Conservation (phyloP, 257 asterid species). For the Coffea canephora region DNA sequence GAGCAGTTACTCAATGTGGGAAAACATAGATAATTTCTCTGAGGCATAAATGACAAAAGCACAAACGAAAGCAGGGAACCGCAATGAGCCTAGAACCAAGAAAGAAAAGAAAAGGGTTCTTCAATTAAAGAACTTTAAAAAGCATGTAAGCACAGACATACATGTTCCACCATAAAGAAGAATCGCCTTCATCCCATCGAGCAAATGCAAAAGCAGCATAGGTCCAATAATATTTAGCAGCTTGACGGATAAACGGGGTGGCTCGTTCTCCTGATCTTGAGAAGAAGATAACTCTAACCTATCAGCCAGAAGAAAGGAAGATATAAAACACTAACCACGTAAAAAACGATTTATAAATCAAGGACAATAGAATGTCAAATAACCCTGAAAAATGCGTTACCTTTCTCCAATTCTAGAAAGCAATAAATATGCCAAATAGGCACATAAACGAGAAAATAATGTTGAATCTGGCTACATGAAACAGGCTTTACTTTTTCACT, state of each 20-base stretch:
- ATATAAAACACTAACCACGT: slow-evolving; percentile 4
- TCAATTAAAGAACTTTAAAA: background rate
- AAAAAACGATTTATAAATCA: background rate
- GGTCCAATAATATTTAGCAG: slow-evolving; percentile 64
- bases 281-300: slow-evolving; percentile 89
- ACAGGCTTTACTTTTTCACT: background rate
- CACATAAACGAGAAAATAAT: background rate
- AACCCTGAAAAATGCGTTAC: background rate
- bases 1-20: too few relatives aligned
- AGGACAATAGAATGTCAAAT: background rate
- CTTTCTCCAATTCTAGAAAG: background rate
- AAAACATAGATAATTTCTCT: background rate
- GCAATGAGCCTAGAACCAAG: background rate
- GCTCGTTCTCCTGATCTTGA: slow-evolving; percentile 98
- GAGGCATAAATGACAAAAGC: background rate
- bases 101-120: background rate
- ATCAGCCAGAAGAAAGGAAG: slow-evolving; percentile 21
- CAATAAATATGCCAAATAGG: background rate
- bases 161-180: slow-evolving; percentile 89
- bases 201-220: slow-evolving; percentile 75
- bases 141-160: slow-evolving; percentile 33
- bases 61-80: background rate
- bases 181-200: slow-evolving; percentile 76
- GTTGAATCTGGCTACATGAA: background rate
- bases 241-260: slow-evolving; percentile 81